Conservation (phyloP, 768 basidiomycete species). For the Mycena indigotica region DNA sequence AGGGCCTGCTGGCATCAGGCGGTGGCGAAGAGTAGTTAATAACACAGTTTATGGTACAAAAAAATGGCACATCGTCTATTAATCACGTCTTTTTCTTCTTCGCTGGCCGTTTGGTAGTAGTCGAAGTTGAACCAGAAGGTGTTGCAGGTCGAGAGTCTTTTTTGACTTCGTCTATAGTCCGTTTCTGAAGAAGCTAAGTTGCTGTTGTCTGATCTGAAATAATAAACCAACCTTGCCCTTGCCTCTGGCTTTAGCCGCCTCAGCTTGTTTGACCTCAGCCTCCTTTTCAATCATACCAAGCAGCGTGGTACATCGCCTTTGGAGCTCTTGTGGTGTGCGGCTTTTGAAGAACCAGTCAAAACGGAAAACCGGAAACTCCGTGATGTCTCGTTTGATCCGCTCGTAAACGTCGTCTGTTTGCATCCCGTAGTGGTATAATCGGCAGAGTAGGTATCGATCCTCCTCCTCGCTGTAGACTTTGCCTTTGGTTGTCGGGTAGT, state of each 20-base stretch:
- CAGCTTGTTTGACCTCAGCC: constrained; percentile 65
- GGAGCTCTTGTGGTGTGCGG: constrained; percentile 84
- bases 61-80: not conserved
- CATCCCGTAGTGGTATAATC: constrained; percentile 89
- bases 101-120: constrained; percentile 65
- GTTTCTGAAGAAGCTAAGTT: constrained; percentile 50
- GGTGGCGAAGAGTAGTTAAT: constrained; percentile 41
- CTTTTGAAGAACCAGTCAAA: constrained; percentile 99
- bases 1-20: constrained; percentile 62
- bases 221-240: constrained; percentile 62
- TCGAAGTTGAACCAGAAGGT: constrained; percentile 52
- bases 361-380: constrained; percentile 94
- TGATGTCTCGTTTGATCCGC: constrained; percentile 93
- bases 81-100: constrained; percentile 62
- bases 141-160: constrained; percentile 66
- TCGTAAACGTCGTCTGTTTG: constrained; percentile 89
- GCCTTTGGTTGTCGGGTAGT: constrained; percentile 94
- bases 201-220: not conserved
- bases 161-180: constrained; percentile 69
- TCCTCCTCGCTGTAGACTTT: constrained; percentile 97
- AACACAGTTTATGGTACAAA: constrained; percentile 2
- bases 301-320: constrained; percentile 84
- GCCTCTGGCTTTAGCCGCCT: constrained; percentile 65
- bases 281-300: constrained; percentile 93
- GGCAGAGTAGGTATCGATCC: constrained; percentile 90